A percentile compares a stretch with the other conserved stretches of the same genome.
These are phyloP conservation scores for Clavispora vitiphila DNA, from an alignment of 805 yeast genomes.

Conservation along the genomic window DNA sequence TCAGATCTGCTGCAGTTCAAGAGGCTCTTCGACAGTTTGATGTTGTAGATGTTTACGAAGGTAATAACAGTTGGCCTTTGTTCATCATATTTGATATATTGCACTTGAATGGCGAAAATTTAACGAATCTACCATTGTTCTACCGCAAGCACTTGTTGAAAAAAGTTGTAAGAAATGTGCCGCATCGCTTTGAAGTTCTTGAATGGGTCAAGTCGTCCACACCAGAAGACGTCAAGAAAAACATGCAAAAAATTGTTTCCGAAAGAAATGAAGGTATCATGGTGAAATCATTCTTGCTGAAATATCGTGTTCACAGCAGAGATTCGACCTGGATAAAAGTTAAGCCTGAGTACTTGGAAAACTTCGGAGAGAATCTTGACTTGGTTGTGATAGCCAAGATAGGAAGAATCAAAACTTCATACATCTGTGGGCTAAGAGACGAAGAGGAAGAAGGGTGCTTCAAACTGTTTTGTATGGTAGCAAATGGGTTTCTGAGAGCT, in stretches of 20 bases:
- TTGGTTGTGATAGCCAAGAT: constrained; percentile 71
- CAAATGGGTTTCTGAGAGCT: constrained; percentile 71
- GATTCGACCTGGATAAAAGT: constrained; percentile 76
- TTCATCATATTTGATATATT: constrained; percentile 71
- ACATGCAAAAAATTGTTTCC: constrained; percentile 54
- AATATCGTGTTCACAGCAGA: constrained; percentile 58
- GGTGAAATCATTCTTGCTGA: constrained; percentile 56
- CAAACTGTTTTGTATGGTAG: constrained; percentile 69
- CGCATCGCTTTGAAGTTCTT: constrained; percentile 48
- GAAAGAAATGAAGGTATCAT: constrained; percentile 78
- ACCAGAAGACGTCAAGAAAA: constrained; percentile 49
- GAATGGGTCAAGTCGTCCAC: constrained; percentile 34
- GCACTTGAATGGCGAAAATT: constrained; percentile 58
- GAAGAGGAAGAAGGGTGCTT: constrained; percentile 39
- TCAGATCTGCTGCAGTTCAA: constrained; percentile 64
- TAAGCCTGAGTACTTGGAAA: constrained; percentile 85
- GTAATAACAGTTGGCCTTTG: constrained; percentile 43
- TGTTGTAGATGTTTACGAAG: constrained; percentile 17
- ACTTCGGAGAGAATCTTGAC: constrained; percentile 84
- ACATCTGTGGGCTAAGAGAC: constrained; percentile 65
- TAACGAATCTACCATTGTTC: constrained; percentile 49
- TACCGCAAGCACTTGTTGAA: constrained; percentile 52
- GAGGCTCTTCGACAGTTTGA: constrained; percentile 39
- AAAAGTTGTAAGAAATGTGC: constrained; percentile 41
- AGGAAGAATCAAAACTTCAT: constrained; percentile 66